A percentile compares a stretch with the other conserved stretches of the same genome.
phyloP scores from a whole-genome alignment of 352 stramenopile species.

The Phytophthora tentaculata region DNA sequence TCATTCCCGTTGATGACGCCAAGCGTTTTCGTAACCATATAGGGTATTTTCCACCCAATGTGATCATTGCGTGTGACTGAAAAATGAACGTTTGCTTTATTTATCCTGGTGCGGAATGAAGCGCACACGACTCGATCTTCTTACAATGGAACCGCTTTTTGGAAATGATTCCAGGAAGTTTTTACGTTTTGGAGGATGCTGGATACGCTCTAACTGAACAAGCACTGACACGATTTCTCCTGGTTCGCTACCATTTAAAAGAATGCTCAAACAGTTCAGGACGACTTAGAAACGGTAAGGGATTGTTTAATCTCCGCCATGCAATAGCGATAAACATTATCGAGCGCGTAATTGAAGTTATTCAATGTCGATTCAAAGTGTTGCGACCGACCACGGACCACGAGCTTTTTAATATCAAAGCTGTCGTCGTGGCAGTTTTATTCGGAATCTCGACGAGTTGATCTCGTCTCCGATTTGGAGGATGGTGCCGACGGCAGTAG shows the following conservation, averaged over 20 bases:
- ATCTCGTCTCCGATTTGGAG: not conserved
- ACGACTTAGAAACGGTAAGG: not conserved
- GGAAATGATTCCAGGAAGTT: not conserved
- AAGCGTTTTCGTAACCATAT: constrained; percentile 1
- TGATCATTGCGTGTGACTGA: not conserved
- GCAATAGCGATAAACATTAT: not conserved
- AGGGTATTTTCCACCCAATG: not conserved
- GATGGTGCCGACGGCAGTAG: not conserved
- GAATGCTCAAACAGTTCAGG: not conserved
- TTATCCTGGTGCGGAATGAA: not conserved
- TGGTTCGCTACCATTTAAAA: not conserved
- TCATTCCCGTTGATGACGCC: constrained; percentile 10
- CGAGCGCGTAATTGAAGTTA: not conserved
- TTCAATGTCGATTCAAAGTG: not conserved
- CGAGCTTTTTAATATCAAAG: not conserved
- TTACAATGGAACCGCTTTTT: not conserved
- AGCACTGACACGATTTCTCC: not conserved
- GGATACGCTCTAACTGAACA: not conserved
- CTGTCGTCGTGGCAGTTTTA: not conserved
- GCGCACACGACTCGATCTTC: not conserved
- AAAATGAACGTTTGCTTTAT: not conserved
- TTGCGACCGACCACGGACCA: not conserved
- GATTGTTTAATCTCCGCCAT: not conserved
- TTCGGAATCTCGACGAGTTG: not conserved
- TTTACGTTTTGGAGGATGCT: not conserved